Evolutionary conservation across 305 asterid genomes (phyloP).

Genomic region (Rubia peregrina): DNA sequence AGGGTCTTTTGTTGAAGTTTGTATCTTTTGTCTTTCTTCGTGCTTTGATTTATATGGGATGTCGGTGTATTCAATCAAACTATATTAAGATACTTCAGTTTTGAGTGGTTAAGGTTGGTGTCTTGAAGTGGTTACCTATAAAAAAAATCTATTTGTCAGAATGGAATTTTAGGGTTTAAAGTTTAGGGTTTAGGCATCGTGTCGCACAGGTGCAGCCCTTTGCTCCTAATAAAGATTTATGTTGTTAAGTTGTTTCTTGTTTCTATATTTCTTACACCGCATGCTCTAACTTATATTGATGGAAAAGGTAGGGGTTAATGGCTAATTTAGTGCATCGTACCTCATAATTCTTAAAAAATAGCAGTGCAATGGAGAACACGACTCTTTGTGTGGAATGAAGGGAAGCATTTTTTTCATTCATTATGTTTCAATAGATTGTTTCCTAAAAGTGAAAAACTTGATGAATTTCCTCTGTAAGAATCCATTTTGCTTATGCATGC

Average conservation of each 20-base stretch:
- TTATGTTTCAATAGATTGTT: not conserved
- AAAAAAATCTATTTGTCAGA: not conserved
- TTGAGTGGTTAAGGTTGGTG: not conserved
- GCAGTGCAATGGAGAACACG: not conserved
- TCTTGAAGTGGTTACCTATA: not conserved
- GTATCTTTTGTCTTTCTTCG: not conserved
- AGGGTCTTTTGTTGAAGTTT: not conserved
- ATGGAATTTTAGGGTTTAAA: too few relatives aligned
- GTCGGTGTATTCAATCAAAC: not conserved
- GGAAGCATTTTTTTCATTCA: not conserved
- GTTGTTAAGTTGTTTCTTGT: not conserved
- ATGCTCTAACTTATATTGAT: not conserved
- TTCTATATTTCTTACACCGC: not conserved
- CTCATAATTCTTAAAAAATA: not conserved
- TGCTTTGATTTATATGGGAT: not conserved
- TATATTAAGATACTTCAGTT: not conserved
- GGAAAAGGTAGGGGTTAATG: not conserved
- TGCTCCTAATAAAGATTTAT: not conserved
- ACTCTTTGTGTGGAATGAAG: not conserved
- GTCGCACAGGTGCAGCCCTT: not conserved
- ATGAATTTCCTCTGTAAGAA: not conserved
- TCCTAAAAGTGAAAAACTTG: not conserved
- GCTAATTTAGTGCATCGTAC: not conserved
- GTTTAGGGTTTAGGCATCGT: not conserved
- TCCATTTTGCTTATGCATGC: slow-evolving; percentile 5